Base-by-base conservation (phyloP, 2,329 filamentous ascomycete species). In the Aspergillus alliaceus region DNA sequence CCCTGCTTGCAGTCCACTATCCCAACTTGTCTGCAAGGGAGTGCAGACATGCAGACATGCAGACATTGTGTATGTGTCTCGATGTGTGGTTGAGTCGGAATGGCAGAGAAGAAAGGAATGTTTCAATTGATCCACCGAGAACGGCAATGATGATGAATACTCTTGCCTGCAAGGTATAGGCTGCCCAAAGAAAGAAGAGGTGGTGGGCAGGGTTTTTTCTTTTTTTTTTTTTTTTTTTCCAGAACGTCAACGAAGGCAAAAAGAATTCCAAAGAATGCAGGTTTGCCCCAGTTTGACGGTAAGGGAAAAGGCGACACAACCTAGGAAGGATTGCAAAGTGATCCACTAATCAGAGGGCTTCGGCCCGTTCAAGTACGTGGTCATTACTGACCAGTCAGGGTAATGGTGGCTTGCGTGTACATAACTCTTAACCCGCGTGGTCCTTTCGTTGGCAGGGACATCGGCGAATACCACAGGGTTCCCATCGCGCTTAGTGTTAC, bases 361-460 rank as follows among this genome's bases (percentile, higher is more conserved):
- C 44, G 44, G 44, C 44, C 44, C 44, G 44, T 34, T 48, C 44
- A 48, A 48, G 44, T 48, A 48, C 44, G 44, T 48, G 44, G 44
- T 20, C 44, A 48, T 32, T 1, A 6, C 11, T 32, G 18, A 34
- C 44, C 44, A 48, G 44, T 48, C 44, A 48, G 44, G 32, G 25
- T 15, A 27, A 20, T 31, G 44, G 44, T 48, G 44, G 44, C 44
- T 48, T 48, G 27, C 44, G 44, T 48, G 44, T 32, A 48, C 44
- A 48, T 48, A 48, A 48, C n/a, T 48, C 44, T 48, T 34, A 32
- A 48, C 27, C n/a, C 11, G 44, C 44, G 44, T 48, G 44, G 44
- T 32, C 27, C 44, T 48, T 48, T 48, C 44, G 27, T 31, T 48
- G 29, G 44, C 27, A 22, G 18, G 27, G 44, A 22, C 2, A 32